Conservation (phyloP, 1,284 basidiomycete species). For the Cutaneotrichosporon sp. region DNA sequence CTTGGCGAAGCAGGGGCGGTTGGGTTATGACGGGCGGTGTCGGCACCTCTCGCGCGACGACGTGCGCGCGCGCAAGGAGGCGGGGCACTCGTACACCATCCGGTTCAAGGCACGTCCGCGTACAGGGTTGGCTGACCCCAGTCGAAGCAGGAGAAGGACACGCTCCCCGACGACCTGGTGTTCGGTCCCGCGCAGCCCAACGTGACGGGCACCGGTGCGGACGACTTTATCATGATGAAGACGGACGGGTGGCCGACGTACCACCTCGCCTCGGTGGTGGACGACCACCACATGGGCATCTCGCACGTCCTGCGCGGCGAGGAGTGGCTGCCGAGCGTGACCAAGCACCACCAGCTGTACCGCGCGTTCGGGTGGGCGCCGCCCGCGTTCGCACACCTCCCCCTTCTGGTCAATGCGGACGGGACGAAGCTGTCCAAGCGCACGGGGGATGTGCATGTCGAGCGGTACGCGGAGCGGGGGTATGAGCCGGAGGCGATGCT, state of each 20-base stretch:
- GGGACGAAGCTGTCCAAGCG: conserved; percentile 95
- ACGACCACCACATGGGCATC: conserved; percentile 94
- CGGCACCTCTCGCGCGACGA: conserved; percentile 83
- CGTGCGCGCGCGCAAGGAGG: conserved; percentile 67
- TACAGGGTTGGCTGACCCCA: conserved; percentile 17
- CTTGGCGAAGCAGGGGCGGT: conserved; percentile 68
- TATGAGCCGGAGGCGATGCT: conserved; percentile 88
- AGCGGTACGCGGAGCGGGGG: conserved; percentile 78
- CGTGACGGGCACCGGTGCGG: conserved; percentile 47
- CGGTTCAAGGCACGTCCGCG: conserved; percentile 73
- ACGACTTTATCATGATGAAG: conserved; percentile 92
- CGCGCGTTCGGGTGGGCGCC: conserved; percentile 69
- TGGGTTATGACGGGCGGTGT: conserved; percentile 82
- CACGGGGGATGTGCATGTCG: conserved; percentile 82
- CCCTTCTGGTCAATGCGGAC: conserved; percentile 84
- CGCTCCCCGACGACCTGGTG: conserved; percentile 32
- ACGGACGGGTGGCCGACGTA: conserved; percentile 94
- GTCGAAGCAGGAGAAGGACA: conserved; percentile 25
- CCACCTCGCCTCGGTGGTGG: conserved; percentile 92
- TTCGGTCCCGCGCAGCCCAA: conserved; percentile 39
- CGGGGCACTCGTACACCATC: conserved; percentile 78
- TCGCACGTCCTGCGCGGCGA: conserved; percentile 91
- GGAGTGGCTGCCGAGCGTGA: conserved; percentile 97
- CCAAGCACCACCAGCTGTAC: conserved; percentile 89
- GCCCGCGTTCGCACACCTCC: conserved; percentile 88